Conservation (phyloP, 2,329 filamentous ascomycete genomes). For the Fusarium anguioides region DNA sequence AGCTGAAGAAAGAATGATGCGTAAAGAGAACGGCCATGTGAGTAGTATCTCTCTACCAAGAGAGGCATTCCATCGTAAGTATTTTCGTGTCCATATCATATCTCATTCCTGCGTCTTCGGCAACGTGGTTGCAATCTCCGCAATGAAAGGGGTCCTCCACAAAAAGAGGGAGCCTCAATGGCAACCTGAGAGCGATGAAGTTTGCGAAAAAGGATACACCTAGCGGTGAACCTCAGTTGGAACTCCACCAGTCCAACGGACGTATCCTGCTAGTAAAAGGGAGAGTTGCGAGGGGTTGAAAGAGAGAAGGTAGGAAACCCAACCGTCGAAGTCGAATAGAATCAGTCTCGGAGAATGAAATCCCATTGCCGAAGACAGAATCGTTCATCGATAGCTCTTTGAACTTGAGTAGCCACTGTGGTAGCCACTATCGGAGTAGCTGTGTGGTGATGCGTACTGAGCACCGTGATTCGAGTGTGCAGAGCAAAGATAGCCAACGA, state of each 20-base stretch:
- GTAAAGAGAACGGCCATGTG: not conserved
- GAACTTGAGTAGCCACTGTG: conserved; percentile 60
- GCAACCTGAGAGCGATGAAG: conserved; percentile 10
- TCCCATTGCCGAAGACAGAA: conserved; percentile 63
- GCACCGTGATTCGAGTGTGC: conserved; percentile 50
- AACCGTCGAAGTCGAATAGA: conserved; percentile 57
- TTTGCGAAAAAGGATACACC: conserved; percentile 9
- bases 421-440: conserved; percentile 67
- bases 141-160: conserved; percentile 19
- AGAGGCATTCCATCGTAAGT: conserved; percentile 34
- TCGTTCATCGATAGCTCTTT: conserved; percentile 63
- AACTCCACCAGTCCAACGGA: conserved; percentile 55
- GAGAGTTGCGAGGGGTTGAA: conserved; percentile 61
- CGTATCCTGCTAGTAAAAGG: conserved; percentile 59
- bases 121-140: conserved; percentile 43
- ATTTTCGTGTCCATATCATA: conserved; percentile 40
- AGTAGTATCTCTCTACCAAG: conserved; percentile 4
- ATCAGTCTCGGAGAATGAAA: conserved; percentile 55
- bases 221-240: conserved; percentile 36
- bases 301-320: conserved; percentile 63
- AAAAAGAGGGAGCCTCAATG: conserved; percentile 14
- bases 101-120: conserved; percentile 48
- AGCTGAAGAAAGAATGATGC: conserved; percentile 12
- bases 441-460: conserved; percentile 54
- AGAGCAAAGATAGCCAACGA: conserved; percentile 83